Percentiles rank a stretch among this genome's conserved stretches.
Evolutionary conservation across 768 basidiomycete genomes (phyloP).

Genomic region (Agaricus subrufescens): DNA sequence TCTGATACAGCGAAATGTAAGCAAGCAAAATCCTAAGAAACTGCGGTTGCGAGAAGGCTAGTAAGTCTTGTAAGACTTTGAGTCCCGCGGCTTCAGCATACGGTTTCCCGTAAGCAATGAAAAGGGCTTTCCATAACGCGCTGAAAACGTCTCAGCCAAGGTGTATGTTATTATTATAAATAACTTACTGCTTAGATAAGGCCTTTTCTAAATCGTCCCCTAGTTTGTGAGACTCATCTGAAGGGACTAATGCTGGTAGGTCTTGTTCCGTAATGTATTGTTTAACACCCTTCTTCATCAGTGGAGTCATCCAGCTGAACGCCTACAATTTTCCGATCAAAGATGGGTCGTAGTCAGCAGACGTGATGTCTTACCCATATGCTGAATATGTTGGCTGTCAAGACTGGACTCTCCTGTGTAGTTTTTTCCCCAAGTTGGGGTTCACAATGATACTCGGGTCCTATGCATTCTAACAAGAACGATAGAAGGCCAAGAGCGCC

Average conservation of each 20-base stretch:
- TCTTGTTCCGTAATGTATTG: conserved; percentile 81
- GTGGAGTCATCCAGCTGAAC: conserved; percentile 83
- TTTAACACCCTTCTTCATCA: conserved; percentile 64
- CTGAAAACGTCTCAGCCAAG: conserved; percentile 25
- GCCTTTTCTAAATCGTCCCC: conserved; percentile 56
- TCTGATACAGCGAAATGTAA: conserved; percentile 80
- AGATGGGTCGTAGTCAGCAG: neutral
- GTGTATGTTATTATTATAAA: neutral
- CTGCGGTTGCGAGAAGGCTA: conserved; percentile 86
- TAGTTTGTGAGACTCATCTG: conserved; percentile 68
- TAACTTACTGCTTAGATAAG: conserved; percentile 58
- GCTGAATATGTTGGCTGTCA: conserved; percentile 79
- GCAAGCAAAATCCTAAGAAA: conserved; percentile 73
- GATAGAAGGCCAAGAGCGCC: conserved; percentile 44
- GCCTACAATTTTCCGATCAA: conserved; percentile 33
- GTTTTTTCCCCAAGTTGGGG: conserved; percentile 23
- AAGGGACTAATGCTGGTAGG: conserved; percentile 64
- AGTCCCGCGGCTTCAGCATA: conserved; percentile 58
- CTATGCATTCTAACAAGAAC: conserved; percentile 64
- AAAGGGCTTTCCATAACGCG: conserved; percentile 70
- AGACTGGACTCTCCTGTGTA: conserved; percentile 58
- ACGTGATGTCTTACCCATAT: conserved; percentile 43
- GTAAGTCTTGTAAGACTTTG: conserved; percentile 74
- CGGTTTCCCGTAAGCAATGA: conserved; percentile 73
- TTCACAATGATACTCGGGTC: conserved; percentile 49